Percentiles rank a stretch among this genome's conserved stretches.
phyloP scores from a whole-genome alignment of 306 rosid genomes.

The Castanea sativa region DNA sequence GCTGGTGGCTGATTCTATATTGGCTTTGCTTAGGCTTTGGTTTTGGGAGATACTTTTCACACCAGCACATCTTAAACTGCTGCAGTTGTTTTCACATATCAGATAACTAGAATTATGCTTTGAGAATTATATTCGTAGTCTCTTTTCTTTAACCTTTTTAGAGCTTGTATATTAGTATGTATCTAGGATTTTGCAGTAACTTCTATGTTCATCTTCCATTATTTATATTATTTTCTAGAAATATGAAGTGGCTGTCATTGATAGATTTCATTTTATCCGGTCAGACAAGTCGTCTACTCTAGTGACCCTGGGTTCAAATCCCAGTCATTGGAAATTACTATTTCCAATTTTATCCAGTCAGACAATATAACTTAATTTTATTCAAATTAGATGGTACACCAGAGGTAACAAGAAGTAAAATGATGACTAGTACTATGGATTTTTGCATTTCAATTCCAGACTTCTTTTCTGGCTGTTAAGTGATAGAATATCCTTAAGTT shows the following conservation, averaged over 20 bases:
- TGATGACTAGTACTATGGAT: background rate
- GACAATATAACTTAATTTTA: background rate
- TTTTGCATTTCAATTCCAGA: background rate
- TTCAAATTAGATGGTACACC: background rate
- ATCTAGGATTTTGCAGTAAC: background rate
- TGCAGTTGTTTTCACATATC: background rate
- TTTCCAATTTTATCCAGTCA: background rate
- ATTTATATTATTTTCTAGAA: background rate
- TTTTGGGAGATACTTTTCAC: background rate
- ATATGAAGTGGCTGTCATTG: constrained; percentile 1
- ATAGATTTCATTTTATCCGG: background rate
- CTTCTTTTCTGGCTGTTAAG: background rate
- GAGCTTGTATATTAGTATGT: background rate
- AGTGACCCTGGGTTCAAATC: no score
- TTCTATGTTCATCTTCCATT: background rate
- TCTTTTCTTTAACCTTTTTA: background rate
- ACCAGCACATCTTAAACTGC: background rate
- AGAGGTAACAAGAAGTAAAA: background rate
- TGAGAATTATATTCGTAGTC: background rate
- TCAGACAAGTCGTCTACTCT: background rate
- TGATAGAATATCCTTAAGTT: background rate
- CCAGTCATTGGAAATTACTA: no score
- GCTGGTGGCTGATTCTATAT: background rate
- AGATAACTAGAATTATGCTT: no score
- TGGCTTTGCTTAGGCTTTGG: background rate